Percentiles rank a stretch among this genome's conserved stretches.
Evolutionary conservation across 2,329 filamentous ascomycete species (phyloP).

Genomic region (Penicillium paneum): DNA sequence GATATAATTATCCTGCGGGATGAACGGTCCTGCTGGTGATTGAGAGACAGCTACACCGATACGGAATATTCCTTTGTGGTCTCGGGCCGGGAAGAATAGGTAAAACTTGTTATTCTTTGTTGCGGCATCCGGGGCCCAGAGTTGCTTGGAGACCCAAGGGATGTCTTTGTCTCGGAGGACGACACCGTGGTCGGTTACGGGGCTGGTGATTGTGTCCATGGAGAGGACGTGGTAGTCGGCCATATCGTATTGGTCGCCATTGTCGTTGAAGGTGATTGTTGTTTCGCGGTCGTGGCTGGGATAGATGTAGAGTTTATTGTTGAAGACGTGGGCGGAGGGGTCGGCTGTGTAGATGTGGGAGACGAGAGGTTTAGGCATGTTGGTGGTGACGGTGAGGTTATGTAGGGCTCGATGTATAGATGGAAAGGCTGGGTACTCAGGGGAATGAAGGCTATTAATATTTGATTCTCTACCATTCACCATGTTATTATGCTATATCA

Average conservation of each 20-base stretch:
- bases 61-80: constrained; percentile 66
- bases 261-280: constrained; percentile 72
- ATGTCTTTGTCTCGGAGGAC: constrained; percentile 64
- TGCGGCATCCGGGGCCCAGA: constrained; percentile 78
- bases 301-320: constrained; percentile 72
- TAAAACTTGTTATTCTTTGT: constrained; percentile 68
- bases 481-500: background rate
- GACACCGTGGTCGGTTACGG: constrained; percentile 70
- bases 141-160: constrained; percentile 73
- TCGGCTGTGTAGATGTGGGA: constrained; percentile 76
- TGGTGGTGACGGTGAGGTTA: background rate
- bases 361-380: constrained; percentile 57
- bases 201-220: constrained; percentile 53
- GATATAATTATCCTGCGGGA: constrained; percentile 62
- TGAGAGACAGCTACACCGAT: constrained; percentile 68
- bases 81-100: constrained; percentile 73
- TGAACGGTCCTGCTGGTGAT: constrained; percentile 67
- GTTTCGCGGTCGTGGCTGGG: constrained; percentile 77
- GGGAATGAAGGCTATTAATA: background rate
- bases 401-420: background rate
- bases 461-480: background rate
- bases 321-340: constrained; percentile 76
- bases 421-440: no score
- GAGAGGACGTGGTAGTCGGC: constrained; percentile 77
- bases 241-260: constrained; percentile 85